A percentile compares a stretch with the other conserved stretches of the same genome.
Evolutionary conservation across 768 basidiomycete species (phyloP).

Genomic region (Kwoniella shandongensis): DNA sequence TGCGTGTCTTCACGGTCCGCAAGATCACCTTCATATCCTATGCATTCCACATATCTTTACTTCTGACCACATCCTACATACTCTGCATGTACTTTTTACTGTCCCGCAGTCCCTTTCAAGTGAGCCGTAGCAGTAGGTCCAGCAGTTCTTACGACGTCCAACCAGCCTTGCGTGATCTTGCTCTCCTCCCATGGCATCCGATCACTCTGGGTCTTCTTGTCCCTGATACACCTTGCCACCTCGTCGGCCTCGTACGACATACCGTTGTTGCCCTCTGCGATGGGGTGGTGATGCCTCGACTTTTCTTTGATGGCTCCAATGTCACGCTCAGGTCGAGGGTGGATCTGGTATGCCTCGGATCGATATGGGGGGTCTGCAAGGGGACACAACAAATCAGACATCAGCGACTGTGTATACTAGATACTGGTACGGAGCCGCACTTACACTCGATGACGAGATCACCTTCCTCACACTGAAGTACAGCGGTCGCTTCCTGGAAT

Average conservation of each 20-base stretch:
- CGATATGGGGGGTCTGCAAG: slow-evolving; percentile 33
- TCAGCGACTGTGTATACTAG: neutral
- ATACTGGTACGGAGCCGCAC: slow-evolving; percentile 9
- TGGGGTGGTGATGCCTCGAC: slow-evolving; percentile 56
- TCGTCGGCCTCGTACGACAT: slow-evolving; percentile 89
- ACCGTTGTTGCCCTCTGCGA: slow-evolving; percentile 60
- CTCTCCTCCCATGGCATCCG: slow-evolving; percentile 79
- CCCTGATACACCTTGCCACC: slow-evolving; percentile 72
- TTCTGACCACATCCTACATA: no score
- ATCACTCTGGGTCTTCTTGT: slow-evolving; percentile 70
- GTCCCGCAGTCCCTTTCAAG: slow-evolving; percentile 37
- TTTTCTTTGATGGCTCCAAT: slow-evolving; percentile 62
- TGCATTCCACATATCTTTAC: no score
- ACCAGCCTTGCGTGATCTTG: slow-evolving; percentile 74
- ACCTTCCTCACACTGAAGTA: slow-evolving; percentile 74
- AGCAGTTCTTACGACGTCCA: slow-evolving; percentile 73
- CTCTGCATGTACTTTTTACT: no score
- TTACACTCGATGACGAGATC: slow-evolving; percentile 62
- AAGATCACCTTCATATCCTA: no score
- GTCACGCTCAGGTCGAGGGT: slow-evolving; percentile 22
- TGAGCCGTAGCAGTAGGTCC: slow-evolving; percentile 62
- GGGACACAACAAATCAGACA: neutral
- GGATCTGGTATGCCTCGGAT: slow-evolving; percentile 34
- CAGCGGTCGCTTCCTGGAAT: slow-evolving; percentile 33
- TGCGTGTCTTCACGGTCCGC: no score